A percentile compares a stretch with the other conserved stretches of the same genome.
Conservation (phyloP, 192 early-diverging fungal species). For the Funneliformis geosporum region DNA sequence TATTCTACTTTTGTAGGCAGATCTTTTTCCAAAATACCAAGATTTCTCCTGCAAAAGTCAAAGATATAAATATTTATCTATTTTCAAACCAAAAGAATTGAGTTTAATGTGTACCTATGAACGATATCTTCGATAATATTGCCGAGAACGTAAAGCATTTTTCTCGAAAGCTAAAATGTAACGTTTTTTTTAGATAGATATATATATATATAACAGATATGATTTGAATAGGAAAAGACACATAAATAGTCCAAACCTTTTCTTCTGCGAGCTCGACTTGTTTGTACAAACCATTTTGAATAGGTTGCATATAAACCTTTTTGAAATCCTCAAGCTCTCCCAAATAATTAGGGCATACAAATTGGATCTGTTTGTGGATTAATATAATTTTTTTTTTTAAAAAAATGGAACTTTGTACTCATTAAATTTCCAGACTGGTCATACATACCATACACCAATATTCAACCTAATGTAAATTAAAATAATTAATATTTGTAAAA, state of each 20-base stretch:
- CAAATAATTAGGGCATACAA: constrained; percentile 64
- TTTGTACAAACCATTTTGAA: constrained; percentile 58
- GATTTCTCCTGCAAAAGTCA: constrained; percentile 46
- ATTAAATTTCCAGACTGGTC: not conserved
- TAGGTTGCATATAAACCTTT: constrained; percentile 58
- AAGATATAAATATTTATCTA: too few species aligned
- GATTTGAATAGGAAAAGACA: not conserved
- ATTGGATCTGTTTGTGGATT: constrained; percentile 63
- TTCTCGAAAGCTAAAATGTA: not conserved
- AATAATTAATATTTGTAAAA: not conserved
- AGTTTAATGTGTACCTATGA: not conserved
- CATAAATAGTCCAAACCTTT: constrained; percentile 30
- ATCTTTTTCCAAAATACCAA: constrained; percentile 49
- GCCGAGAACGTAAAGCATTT: constrained; percentile 12
- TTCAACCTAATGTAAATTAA: constrained; percentile 1
- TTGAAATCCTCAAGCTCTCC: constrained; percentile 59
- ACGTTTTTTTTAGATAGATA: not conserved
- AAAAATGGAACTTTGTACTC: not conserved
- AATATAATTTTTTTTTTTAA: constrained; percentile 44
- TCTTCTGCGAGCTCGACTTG: constrained; percentile 45
- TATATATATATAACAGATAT: not conserved
- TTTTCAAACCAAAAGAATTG: not conserved
- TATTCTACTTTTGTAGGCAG: constrained; percentile 75
- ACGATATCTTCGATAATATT: constrained; percentile 37
- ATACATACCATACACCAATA: constrained; percentile 18